Evolutionary conservation across 139 green algal genomes (phyloP), one percentile per base, ranked within the genome.

Genomic region (Penium margaritaceum): DNA sequence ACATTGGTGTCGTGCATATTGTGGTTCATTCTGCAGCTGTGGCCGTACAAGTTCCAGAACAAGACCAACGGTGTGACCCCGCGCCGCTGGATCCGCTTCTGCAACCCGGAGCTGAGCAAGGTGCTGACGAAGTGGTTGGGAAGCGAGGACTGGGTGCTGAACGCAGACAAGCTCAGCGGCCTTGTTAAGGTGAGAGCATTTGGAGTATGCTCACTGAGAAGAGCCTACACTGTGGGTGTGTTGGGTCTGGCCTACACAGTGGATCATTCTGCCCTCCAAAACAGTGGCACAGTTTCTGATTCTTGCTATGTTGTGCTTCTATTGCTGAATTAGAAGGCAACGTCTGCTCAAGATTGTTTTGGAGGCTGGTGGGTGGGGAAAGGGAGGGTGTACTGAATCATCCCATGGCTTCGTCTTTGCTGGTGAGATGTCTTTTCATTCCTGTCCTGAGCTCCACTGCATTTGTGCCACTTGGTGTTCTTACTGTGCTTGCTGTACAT

Each of bases 31-130:
- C n/a, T 29, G 46, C 67, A 75, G 62, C 54, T 91, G 36, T 90
- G 84, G 79, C 87, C 87, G 2, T 70, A 84, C n/a, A 96, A 96
- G 85, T 98, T 98, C 88, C 92, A 96, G 85, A 98, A 97, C 91
- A 97, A 97, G 89, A 98, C 93, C 75, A 98, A 98, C 76, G 93
- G 93, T 62, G 91, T 94, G 34, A 96, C 91, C 41, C 89, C 85
- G 4, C 83, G 90, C 44, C 83, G 90, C 54, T 95, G 90, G 95
- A 87, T 99, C 58, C 89, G 89, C 29, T 97, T 93, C 85, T 98
- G 95, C 90, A 99, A 99, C 88, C 91, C 93, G 14, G 66, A 80
- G 46, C 87, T 98, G 71, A 70, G 83, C 32, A 47, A 79, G 3
- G 85, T 98, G 43, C 95, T 98, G 82, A 92, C 92, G 9, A 77